A percentile compares a stretch with the other conserved stretches of the same genome.
Conservation (phyloP, 106 monocot species). For the Gastrodia elata region DNA sequence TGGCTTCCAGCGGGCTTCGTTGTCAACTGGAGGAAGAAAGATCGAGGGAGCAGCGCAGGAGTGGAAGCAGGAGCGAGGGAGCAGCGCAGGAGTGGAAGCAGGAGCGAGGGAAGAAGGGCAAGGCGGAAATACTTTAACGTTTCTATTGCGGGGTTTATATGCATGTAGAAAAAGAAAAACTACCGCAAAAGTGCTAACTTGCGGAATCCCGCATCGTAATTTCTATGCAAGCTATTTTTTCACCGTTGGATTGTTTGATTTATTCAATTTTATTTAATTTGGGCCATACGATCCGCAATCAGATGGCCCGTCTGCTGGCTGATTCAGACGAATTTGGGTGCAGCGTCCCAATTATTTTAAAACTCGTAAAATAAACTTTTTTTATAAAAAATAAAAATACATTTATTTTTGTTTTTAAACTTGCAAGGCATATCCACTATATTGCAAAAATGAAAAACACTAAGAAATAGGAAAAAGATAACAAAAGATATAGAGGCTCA, state of each 20-base stretch:
- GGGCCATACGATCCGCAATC: slow-evolving; percentile 4
- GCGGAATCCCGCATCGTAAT: background rate
- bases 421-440: too few species aligned
- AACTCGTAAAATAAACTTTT: too few species aligned
- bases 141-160: background rate
- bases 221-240: background rate
- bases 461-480: too few species aligned
- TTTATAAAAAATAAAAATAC: too few species aligned
- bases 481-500: too few species aligned
- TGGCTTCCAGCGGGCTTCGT: background rate
- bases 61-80: background rate
- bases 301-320: too few species aligned
- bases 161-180: background rate
- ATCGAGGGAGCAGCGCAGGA: background rate
- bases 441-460: too few species aligned
- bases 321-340: too few species aligned
- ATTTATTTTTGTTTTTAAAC: too few species aligned
- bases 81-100: background rate
- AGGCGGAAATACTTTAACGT: background rate
- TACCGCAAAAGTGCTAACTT: background rate
- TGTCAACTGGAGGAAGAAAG: background rate
- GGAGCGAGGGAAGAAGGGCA: background rate
- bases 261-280: background rate
- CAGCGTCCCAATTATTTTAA: too few species aligned
- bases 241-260: background rate